phyloP scores from a whole-genome alignment of 345 rosid genomes.

The Reutealis trisperma region DNA sequence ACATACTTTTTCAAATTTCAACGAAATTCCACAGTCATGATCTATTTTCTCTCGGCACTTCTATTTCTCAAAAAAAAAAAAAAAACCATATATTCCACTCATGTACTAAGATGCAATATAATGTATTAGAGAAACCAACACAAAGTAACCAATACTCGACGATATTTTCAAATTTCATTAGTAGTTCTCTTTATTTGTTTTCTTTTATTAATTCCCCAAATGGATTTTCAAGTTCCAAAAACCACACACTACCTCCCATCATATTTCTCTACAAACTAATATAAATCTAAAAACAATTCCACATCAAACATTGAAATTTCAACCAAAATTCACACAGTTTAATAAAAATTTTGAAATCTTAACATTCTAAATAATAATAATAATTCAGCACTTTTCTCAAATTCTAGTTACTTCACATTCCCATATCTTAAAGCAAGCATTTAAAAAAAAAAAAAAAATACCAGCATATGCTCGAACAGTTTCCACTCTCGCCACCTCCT shows the following conservation, averaged over 20 bases:
- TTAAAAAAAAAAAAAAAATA: slow-evolving; percentile 18
- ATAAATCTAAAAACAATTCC: neutral
- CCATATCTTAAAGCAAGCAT: slow-evolving; percentile 1
- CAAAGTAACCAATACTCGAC: neutral
- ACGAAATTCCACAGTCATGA: neutral
- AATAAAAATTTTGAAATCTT: neutral
- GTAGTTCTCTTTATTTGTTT: neutral
- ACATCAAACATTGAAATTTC: neutral
- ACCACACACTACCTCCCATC: neutral
- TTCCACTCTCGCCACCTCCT: slow-evolving; percentile 91
- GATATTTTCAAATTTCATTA: neutral
- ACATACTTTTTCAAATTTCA: neutral
- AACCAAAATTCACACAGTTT: neutral
- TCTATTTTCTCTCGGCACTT: too few relatives aligned
- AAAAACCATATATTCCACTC: neutral
- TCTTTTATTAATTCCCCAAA: neutral
- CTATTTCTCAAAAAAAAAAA: neutral
- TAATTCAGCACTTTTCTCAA: neutral
- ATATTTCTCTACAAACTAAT: neutral
- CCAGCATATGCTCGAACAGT: slow-evolving; percentile 82
- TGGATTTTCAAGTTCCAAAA: neutral
- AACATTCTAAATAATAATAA: neutral
- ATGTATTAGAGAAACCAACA: neutral
- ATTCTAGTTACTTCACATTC: neutral
- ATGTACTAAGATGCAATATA: neutral